Percentiles rank a stretch among this genome's conserved stretches.
Evolutionary conservation across 306 rosid species (phyloP).

Genomic region (Citrullus colocynthis): DNA sequence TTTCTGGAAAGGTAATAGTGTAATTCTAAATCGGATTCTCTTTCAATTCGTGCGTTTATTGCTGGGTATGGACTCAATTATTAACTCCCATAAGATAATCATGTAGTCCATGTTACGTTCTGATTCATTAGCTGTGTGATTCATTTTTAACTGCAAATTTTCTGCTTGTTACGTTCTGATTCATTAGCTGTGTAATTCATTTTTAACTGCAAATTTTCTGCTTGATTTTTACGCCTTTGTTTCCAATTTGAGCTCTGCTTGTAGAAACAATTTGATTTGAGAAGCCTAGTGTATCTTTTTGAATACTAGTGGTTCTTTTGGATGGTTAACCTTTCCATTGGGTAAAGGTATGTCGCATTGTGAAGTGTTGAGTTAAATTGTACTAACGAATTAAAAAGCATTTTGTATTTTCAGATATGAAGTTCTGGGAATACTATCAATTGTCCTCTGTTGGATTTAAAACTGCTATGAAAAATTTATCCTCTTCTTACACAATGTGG

Average conservation of each 20-base stretch:
- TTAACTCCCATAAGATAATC: background rate
- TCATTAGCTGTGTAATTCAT: background rate
- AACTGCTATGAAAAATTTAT: background rate
- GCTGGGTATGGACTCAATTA: background rate
- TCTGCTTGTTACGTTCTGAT: background rate
- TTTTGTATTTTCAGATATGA: background rate
- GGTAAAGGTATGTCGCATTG: background rate
- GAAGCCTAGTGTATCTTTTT: no score
- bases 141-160: background rate
- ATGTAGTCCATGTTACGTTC: background rate
- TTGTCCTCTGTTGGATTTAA: background rate
- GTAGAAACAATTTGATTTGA: background rate
- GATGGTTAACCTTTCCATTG: background rate
- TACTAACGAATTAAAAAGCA: background rate
- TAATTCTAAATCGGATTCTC: background rate
- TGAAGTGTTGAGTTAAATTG: background rate
- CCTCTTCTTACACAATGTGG: background rate
- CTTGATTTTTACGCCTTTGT: background rate
- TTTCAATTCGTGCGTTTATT: background rate
- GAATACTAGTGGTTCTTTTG: background rate
- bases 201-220: background rate
- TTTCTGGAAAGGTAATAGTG: slow-evolving; percentile 71
- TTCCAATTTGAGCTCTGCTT: background rate
- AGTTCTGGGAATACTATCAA: background rate
- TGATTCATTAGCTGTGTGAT: background rate